Evolutionary conservation across 306 rosid species (phyloP).

Genomic region (Vachellia collinsii): DNA sequence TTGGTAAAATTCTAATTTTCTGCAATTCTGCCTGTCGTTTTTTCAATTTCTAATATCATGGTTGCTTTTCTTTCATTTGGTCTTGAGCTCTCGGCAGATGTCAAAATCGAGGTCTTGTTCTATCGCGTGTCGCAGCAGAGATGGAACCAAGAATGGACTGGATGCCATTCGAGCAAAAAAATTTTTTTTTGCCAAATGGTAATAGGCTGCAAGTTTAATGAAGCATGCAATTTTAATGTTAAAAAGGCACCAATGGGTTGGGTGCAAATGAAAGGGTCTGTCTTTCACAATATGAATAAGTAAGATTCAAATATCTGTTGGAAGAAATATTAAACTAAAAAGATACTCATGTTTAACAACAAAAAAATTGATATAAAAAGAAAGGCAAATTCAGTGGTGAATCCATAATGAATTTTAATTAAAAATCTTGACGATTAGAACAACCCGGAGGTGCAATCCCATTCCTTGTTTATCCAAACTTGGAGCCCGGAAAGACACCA

Average conservation of each 20-base stretch:
- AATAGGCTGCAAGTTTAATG: neutral
- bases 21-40: constrained; percentile 1
- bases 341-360: too few relatives aligned
- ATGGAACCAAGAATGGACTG: neutral
- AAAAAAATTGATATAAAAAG: too few relatives aligned
- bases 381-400: neutral
- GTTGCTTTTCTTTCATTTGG: constrained; percentile 33
- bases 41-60: neutral
- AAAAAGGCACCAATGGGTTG: too few relatives aligned
- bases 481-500: too few relatives aligned
- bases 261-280: too few relatives aligned
- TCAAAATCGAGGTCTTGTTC: neutral
- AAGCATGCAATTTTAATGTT: neutral
- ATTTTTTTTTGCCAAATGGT: neutral
- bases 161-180: neutral
- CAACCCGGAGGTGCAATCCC: too few relatives aligned
- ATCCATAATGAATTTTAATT: neutral
- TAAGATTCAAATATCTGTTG: too few relatives aligned
- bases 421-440: neutral
- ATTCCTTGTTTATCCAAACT: too few relatives aligned
- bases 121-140: neutral
- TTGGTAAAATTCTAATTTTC: neutral
- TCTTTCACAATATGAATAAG: too few relatives aligned
- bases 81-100: neutral
- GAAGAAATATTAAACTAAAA: too few relatives aligned